Evolutionary conservation across 2,329 filamentous ascomycete species (phyloP).

Genomic region (Fusarium albidum): DNA sequence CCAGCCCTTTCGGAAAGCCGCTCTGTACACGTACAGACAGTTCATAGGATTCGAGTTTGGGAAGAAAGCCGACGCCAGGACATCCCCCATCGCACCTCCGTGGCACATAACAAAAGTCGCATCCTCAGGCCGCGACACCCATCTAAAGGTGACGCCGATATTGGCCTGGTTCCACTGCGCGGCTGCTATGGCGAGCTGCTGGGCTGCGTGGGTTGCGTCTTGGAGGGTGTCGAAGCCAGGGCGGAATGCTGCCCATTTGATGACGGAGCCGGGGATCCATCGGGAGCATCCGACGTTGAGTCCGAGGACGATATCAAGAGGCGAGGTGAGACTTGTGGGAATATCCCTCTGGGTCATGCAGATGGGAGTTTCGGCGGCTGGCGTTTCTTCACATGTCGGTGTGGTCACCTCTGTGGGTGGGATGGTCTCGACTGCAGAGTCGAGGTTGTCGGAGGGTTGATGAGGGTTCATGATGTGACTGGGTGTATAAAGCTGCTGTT

Average conservation of each 20-base stretch:
- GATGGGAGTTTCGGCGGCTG: neutral
- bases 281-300: neutral
- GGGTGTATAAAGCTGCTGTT: too few species aligned
- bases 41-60: neutral
- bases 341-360: constrained; percentile 3
- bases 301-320: neutral
- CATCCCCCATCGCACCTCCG: neutral
- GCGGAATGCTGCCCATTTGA: constrained; percentile 5
- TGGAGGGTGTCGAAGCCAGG: neutral
- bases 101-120: constrained; percentile 2
- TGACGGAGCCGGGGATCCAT: constrained; percentile 5
- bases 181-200: neutral
- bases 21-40: neutral
- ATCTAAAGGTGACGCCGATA: constrained; percentile 5
- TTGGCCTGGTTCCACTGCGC: constrained; percentile 4
- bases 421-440: too few species aligned
- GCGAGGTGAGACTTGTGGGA: neutral
- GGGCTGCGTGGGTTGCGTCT: constrained; percentile 3
- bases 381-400: too few species aligned
- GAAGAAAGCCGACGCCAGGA: constrained; percentile 6
- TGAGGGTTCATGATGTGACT: too few species aligned
- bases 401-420: too few species aligned
- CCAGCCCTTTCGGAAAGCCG: neutral
- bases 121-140: neutral
- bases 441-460: too few species aligned